These are phyloP conservation scores for Dovyalis caffra DNA, from an alignment of 345 rosid species.

Conservation along the genomic window DNA sequence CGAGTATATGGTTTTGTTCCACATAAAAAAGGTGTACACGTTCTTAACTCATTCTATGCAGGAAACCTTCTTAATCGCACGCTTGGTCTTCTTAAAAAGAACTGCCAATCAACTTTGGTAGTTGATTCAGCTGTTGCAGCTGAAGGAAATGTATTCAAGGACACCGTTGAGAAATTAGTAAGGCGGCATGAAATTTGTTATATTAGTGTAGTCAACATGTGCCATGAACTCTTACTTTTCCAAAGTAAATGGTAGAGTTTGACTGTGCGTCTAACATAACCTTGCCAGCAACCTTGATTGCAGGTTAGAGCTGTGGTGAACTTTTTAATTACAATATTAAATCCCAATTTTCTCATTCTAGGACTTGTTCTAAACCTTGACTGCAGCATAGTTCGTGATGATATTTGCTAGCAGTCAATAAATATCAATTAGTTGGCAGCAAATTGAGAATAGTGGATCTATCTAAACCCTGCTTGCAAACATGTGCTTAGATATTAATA, in stretches of 20 bases:
- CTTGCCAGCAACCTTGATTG: background rate
- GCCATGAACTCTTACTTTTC: background rate
- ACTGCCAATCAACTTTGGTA: slow-evolving; percentile 73
- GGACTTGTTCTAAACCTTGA: background rate
- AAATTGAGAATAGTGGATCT: background rate
- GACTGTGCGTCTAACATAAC: background rate
- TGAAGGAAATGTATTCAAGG: slow-evolving; percentile 61
- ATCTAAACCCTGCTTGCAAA: background rate
- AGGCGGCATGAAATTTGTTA: slow-evolving; percentile 7
- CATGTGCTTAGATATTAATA: background rate
- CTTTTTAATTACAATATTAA: background rate
- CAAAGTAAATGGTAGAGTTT: background rate
- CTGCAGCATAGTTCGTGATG: background rate
- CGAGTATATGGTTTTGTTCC: background rate
- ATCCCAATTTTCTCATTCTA: background rate
- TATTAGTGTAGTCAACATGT: background rate
- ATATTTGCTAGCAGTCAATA: background rate
- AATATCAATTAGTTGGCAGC: background rate
- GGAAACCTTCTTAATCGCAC: slow-evolving; percentile 95
- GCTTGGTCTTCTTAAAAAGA: slow-evolving; percentile 87
- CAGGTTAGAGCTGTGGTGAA: background rate
- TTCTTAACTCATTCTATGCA: slow-evolving; percentile 30
- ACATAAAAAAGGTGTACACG: background rate
- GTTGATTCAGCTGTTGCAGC: slow-evolving; percentile 72
- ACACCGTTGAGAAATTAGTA: slow-evolving; percentile 70